Percentiles rank a stretch among this genome's conserved stretches.
Conservation (phyloP, 305 asterid genomes). For the Stenogyne calaminthoides region DNA sequence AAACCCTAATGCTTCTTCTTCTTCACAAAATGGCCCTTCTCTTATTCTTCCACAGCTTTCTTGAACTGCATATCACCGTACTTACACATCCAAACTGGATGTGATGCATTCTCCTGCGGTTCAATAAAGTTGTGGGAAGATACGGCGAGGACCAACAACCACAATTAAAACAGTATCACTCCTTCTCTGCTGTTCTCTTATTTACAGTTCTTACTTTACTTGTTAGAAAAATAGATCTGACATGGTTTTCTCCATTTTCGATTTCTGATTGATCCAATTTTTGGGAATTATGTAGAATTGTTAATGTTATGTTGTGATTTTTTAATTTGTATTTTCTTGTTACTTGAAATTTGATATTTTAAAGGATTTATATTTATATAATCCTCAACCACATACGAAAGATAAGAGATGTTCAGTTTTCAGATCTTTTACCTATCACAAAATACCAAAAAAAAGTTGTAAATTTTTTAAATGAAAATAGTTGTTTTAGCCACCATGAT, state of each 20-base stretch:
- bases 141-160: conserved; percentile 43
- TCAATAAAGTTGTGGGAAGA: conserved; percentile 92
- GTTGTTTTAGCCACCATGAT: conserved; percentile 21
- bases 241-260: background rate
- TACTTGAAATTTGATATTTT: background rate
- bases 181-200: background rate
- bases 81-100: conserved; percentile 24
- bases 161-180: background rate
- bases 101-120: conserved; percentile 43
- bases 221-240: conserved; percentile 23
- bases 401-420: conserved; percentile 32
- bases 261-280: background rate
- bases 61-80: conserved; percentile 68
- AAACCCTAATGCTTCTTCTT: conserved; percentile 39
- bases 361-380: background rate
- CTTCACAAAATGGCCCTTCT: conserved; percentile 40
- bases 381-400: conserved; percentile 34
- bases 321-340: too few species aligned
- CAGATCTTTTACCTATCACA: background rate
- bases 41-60: conserved; percentile 87
- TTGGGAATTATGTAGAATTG: background rate
- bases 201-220: background rate
- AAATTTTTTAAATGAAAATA: background rate
- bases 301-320: too few species aligned
- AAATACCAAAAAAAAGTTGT: conserved; percentile 4